A percentile compares a stretch with the other conserved stretches of the same genome.
phyloP scores from a whole-genome alignment of 2,329 filamentous ascomycete species.

The Apiospora malaysiana region DNA sequence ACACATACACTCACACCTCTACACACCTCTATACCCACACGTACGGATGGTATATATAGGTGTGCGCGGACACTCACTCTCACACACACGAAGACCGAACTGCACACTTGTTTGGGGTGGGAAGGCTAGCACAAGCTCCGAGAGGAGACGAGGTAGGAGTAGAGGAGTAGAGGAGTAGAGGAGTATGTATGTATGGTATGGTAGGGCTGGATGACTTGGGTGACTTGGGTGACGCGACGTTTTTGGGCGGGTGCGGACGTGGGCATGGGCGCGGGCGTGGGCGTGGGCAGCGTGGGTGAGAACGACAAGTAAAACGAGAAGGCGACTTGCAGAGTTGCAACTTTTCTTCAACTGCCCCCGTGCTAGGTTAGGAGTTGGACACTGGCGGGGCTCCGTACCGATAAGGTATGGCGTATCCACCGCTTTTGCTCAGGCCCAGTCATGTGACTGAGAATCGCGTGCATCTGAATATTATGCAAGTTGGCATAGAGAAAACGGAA shows the following conservation, averaged over 20 bases:
- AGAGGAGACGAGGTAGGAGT: background rate
- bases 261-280: constrained; percentile 11
- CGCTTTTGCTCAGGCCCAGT: background rate
- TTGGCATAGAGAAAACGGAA: constrained; percentile 12
- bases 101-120: background rate
- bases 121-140: constrained; percentile 3
- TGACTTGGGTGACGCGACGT: constrained; percentile 2
- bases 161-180: background rate
- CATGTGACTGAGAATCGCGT: background rate
- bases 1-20: constrained; percentile 4
- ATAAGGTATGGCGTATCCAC: too few relatives aligned
- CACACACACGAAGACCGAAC: too few relatives aligned
- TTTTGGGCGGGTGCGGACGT: constrained; percentile 10
- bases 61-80: background rate
- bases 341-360: constrained; percentile 12
- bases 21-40: constrained; percentile 24
- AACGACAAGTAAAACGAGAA: constrained; percentile 15
- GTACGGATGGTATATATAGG: background rate
- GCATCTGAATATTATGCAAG: constrained; percentile 11
- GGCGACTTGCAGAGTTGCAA: constrained; percentile 15
- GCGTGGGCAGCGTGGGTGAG: constrained; percentile 14
- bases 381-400: too few relatives aligned
- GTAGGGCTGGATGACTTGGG: background rate
- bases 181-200: background rate
- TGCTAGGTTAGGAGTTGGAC: too few relatives aligned